Percentiles rank a stretch among this genome's conserved stretches.
These are phyloP conservation scores for Fraxinus platypoda DNA, from an alignment of 305 asterid species.

Conservation along the genomic window DNA sequence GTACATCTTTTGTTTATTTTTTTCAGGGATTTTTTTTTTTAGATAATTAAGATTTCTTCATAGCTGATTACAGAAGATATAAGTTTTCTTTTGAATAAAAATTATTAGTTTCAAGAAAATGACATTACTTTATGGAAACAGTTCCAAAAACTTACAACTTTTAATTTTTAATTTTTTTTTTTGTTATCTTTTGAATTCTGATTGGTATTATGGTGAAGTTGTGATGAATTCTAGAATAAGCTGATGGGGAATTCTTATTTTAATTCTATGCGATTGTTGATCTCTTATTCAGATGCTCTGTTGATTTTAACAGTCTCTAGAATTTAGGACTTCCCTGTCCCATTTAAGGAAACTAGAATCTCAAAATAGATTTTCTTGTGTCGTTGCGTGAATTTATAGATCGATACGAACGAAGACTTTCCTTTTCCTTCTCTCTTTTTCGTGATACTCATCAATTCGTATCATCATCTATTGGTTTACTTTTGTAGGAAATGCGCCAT, in stretches of 20 bases:
- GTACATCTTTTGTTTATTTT: too few relatives aligned
- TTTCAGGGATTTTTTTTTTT: too few relatives aligned
- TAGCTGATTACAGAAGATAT: neutral
- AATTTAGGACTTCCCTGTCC: neutral
- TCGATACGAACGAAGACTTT: neutral
- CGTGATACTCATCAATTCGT: neutral
- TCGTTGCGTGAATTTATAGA: neutral
- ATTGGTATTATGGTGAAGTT: neutral
- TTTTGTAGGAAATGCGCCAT: constrained; percentile 61
- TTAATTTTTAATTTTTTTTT: too few relatives aligned
- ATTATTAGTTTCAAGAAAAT: neutral
- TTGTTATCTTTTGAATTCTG: too few relatives aligned
- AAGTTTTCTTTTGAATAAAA: neutral
- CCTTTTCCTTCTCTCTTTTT: neutral
- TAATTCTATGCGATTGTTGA: neutral
- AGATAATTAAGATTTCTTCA: neutral
- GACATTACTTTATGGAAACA: too few relatives aligned
- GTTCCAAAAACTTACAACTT: too few relatives aligned
- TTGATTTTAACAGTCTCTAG: neutral
- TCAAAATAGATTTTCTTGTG: neutral
- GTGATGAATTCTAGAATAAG: neutral
- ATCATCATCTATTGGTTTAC: constrained; percentile 4
- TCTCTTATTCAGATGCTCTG: neutral
- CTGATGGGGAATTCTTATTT: neutral
- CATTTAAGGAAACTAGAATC: neutral